phyloP scores from a whole-genome alignment of 371 early-diverging fungal genomes.

The Smittium mucronatum region DNA sequence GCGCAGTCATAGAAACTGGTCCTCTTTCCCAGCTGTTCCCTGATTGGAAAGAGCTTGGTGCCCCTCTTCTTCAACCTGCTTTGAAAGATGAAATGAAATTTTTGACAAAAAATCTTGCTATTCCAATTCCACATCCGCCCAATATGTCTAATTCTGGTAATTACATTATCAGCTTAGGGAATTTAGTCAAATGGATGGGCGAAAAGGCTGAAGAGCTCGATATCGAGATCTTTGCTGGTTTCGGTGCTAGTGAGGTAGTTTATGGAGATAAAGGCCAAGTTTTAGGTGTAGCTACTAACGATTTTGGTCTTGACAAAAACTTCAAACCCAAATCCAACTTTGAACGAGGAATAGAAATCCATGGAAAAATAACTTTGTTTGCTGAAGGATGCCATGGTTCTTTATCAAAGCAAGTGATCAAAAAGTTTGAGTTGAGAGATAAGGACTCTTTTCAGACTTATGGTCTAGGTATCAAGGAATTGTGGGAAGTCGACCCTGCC shows the following conservation, averaged over 20 bases:
- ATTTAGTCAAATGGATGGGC: conserved; percentile 91
- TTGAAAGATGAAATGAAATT: conserved; percentile 73
- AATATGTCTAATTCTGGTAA: conserved; percentile 94
- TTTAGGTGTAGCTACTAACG: conserved; percentile 86
- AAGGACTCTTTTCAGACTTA: conserved; percentile 65
- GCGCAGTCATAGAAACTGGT: conserved; percentile 87
- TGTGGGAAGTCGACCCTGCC: conserved; percentile 86
- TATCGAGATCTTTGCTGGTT: conserved; percentile 89
- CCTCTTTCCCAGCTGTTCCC: conserved; percentile 91
- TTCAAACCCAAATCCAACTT: conserved; percentile 82
- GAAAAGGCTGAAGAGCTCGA: conserved; percentile 93
- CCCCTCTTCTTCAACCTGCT: conserved; percentile 81
- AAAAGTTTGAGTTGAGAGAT: conserved; percentile 69
- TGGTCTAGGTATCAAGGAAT: conserved; percentile 94
- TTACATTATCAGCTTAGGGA: conserved; percentile 87
- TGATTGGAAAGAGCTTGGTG: conserved; percentile 90
- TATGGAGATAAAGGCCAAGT: conserved; percentile 85
- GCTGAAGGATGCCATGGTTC: conserved; percentile 98
- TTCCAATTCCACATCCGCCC: conserved; percentile 93
- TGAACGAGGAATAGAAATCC: conserved; percentile 92
- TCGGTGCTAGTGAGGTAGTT: conserved; percentile 83
- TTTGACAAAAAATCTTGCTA: conserved; percentile 59
- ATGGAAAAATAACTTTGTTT: conserved; percentile 87
- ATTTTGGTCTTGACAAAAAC: conserved; percentile 85
- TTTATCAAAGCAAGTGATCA: conserved; percentile 75